Evolutionary conservation across 345 rosid genomes (phyloP).

Genomic region (Kandelia obovata): DNA sequence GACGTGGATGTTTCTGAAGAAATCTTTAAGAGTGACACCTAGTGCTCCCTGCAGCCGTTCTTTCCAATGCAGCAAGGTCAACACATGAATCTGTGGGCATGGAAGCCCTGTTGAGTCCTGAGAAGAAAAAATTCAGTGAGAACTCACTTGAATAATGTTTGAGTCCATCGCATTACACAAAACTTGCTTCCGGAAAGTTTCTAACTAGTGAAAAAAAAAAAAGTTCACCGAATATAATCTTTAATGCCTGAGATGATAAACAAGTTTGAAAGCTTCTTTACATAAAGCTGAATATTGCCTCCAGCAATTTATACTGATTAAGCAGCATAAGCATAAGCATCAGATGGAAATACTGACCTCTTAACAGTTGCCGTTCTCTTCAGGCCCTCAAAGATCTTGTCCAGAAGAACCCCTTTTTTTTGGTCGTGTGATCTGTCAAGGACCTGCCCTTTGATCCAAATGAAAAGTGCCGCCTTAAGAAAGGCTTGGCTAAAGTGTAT

Average conservation of each 20-base stretch:
- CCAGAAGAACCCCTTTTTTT: constrained; percentile 88
- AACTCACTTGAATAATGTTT: not conserved
- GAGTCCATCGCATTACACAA: too few species aligned
- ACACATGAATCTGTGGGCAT: not conserved
- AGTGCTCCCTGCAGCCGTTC: not conserved
- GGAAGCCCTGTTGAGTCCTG: not conserved
- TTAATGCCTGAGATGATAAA: too few species aligned
- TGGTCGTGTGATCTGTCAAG: constrained; percentile 42
- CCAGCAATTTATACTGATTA: not conserved
- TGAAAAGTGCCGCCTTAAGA: constrained; percentile 71
- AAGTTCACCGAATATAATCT: too few species aligned
- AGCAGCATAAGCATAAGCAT: not conserved
- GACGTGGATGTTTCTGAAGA: not conserved
- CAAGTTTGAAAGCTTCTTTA: not conserved
- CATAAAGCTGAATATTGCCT: not conserved
- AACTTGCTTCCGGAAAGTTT: not conserved
- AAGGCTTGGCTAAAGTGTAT: constrained; percentile 54
- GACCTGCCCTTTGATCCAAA: constrained; percentile 65
- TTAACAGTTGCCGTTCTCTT: constrained; percentile 26
- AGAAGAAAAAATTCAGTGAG: not conserved
- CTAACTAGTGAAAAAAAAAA: not conserved
- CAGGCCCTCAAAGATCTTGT: constrained; percentile 73
- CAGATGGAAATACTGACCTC: constrained; percentile 29
- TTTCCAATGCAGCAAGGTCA: not conserved
- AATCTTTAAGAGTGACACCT: not conserved